phyloP scores from a whole-genome alignment of 208 protist species.

The Trypanosoma lewisi region DNA sequence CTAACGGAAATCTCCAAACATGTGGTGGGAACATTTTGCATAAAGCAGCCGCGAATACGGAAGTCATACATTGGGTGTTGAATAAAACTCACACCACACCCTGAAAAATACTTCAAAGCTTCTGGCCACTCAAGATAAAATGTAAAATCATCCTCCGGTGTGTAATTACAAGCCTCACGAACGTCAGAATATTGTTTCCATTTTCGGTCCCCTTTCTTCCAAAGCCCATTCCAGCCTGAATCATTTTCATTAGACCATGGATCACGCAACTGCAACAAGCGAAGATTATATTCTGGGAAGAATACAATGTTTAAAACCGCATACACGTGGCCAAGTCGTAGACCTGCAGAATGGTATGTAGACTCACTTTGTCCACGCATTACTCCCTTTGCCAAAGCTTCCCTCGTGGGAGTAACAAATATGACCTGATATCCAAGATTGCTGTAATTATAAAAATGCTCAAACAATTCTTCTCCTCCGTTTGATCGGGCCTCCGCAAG shows the following conservation, averaged over 20 bases:
- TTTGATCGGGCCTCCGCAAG: conserved; percentile 43
- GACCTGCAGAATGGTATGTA: conserved; percentile 48
- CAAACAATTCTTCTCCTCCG: conserved; percentile 58
- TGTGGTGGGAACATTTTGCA: conserved; percentile 60
- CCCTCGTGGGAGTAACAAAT: conserved; percentile 60
- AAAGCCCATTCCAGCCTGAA: conserved; percentile 50
- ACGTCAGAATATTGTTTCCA: conserved; percentile 65
- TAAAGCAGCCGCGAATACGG: conserved; percentile 75
- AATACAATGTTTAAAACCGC: conserved; percentile 53
- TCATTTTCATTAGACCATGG: conserved; percentile 39
- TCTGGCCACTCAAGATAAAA: conserved; percentile 86
- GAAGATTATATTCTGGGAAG: conserved; percentile 51
- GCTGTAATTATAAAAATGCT: conserved; percentile 40
- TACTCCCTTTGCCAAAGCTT: conserved; percentile 34
- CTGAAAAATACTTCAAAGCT: conserved; percentile 61
- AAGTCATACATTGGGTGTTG: conserved; percentile 72
- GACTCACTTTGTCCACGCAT: conserved; percentile 30
- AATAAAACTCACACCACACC: conserved; percentile 78
- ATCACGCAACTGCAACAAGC: conserved; percentile 67
- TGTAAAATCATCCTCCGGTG: conserved; percentile 42
- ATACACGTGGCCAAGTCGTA: conserved; percentile 66
- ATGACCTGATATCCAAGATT: conserved; percentile 51
- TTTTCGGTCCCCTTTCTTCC: conserved; percentile 54
- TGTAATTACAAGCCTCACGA: conserved; percentile 41
- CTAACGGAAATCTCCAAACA: conserved; percentile 65